Conservation (phyloP, 2,329 filamentous ascomycete genomes). For the Tolypocladium tundrense region DNA sequence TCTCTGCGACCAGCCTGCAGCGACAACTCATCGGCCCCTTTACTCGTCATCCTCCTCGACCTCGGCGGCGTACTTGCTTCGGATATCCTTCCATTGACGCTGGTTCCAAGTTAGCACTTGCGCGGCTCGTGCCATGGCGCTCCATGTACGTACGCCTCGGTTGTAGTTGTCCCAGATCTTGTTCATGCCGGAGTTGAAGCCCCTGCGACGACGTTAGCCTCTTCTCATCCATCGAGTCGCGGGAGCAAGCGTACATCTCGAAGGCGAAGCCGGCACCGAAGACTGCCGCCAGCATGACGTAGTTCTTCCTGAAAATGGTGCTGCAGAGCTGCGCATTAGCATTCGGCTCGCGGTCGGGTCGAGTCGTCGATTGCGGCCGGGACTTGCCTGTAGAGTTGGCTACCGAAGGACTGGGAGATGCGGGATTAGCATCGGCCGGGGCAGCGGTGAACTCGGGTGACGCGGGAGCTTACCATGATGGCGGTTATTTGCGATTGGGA, state of each 20-base stretch:
- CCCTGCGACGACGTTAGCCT: slow-evolving; percentile 43
- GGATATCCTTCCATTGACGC: slow-evolving; percentile 99
- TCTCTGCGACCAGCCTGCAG: slow-evolving; percentile 1
- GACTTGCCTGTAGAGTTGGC: slow-evolving; percentile 30
- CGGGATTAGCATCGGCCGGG: slow-evolving; percentile 22
- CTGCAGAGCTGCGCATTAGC: slow-evolving; percentile 37
- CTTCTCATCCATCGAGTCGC: slow-evolving; percentile 8
- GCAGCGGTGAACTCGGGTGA: neutral
- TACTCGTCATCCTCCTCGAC: slow-evolving; percentile 54
- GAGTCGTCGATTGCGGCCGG: slow-evolving; percentile 7
- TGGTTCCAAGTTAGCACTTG: slow-evolving; percentile 29
- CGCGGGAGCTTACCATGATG: slow-evolving; percentile 25
- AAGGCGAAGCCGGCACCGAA: slow-evolving; percentile 84
- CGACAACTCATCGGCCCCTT: slow-evolving; percentile 7
- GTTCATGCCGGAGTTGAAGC: slow-evolving; percentile 74
- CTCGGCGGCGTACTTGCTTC: slow-evolving; percentile 70
- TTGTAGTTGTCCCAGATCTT: slow-evolving; percentile 86
- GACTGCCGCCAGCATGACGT: slow-evolving; percentile 74
- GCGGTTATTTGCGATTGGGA: slow-evolving; percentile 18
- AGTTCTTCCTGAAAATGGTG: slow-evolving; percentile 77
- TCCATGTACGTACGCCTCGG: slow-evolving; percentile 62
- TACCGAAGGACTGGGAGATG: slow-evolving; percentile 24
- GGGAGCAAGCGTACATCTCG: slow-evolving; percentile 63
- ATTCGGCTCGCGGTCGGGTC: slow-evolving; percentile 8
- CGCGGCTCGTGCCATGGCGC: neutral